phyloP scores from a whole-genome alignment of 495 filamentous ascomycete genomes.

The Terfezia boudieri region DNA sequence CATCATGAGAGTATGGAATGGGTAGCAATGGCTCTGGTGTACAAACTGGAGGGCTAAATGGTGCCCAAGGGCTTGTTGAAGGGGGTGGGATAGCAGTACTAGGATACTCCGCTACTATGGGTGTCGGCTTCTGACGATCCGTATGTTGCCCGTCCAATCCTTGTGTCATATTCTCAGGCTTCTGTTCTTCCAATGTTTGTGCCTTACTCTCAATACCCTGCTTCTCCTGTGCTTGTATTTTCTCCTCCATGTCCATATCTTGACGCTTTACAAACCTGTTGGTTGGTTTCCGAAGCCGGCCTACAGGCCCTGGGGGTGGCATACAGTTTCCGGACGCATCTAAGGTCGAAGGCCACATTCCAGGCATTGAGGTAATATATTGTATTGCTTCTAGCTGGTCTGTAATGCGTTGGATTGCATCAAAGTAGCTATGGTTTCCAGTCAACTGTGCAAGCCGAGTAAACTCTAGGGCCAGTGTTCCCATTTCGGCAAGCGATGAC shows the following conservation, averaged over 20 bases:
- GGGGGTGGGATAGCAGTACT: too few relatives aligned
- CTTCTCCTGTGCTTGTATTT: constrained; percentile 1
- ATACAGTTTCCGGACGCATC: constrained; percentile 48
- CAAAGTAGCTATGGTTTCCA: constrained; percentile 69
- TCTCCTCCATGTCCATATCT: constrained; percentile 2
- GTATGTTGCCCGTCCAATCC: constrained; percentile 5
- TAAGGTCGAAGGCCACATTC: constrained; percentile 61
- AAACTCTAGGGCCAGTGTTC: constrained; percentile 83
- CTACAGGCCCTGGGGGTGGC: background rate
- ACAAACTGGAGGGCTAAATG: too few relatives aligned
- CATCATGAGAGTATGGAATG: constrained; percentile 1
- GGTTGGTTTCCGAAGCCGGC: background rate
- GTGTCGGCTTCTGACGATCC: too few relatives aligned
- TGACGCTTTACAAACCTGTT: background rate
- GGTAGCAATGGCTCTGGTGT: too few relatives aligned
- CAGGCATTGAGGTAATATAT: constrained; percentile 44
- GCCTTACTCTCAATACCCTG: background rate
- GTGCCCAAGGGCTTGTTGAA: too few relatives aligned
- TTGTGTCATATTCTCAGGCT: constrained; percentile 4
- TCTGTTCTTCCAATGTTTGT: background rate
- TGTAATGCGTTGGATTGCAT: constrained; percentile 82
- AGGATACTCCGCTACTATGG: too few relatives aligned
- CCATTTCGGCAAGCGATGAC: constrained; percentile 48
- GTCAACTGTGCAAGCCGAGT: constrained; percentile 85
- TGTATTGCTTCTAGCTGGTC: constrained; percentile 67